Evolutionary conservation across 306 rosid species (phyloP), one percentile per base, ranked within the genome.

Genomic region (Vigna mungo): DNA sequence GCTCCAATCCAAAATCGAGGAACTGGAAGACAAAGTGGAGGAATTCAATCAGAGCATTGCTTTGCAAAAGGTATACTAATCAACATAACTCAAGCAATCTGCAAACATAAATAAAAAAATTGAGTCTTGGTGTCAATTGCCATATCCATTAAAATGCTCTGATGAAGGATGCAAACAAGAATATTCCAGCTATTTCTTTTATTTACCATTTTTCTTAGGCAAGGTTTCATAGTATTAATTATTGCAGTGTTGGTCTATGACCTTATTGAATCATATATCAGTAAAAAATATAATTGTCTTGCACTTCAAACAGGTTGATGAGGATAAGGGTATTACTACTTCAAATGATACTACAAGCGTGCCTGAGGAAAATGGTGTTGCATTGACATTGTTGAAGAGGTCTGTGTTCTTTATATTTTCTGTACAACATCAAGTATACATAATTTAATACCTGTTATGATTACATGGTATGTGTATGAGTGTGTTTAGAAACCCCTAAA

Each of bases 1-100:
- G 77, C 89, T 92, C 71, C 93, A 84, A 81, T 85, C 80, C 80
- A 86, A 84, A 89, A 85, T 91, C 20, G 89, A 84, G 70, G 92
- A 91, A 82, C 78, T 92, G 74, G 96, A 89, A 69, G 74, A 76
- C 81, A 89, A 69, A 78, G 78, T 84, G 76, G 92, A 86, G 83
- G 93, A 87, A 78, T 86, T 88, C 74, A 82, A 75, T 87, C 94
- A 84, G 52, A 79, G 44, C 72, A 82, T 77, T 81, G 74, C 85
- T 80, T 60, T 80, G 69, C 83, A 75, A 74, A 83, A 84, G 98
- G 99, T 92, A 66, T 39, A 67, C 30, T 59, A 15, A 46, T 32
- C 49, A 59, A 14, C 68, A 59, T 43, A 3, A 44, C 36, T 55
- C 47, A 39, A 73, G 47, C 41, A 73, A 37, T 34, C 15, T 44